These are phyloP conservation scores for Paraphaeosphaeria sporulosa DNA, from an alignment of 2,329 filamentous ascomycete species.

Conservation along the genomic window DNA sequence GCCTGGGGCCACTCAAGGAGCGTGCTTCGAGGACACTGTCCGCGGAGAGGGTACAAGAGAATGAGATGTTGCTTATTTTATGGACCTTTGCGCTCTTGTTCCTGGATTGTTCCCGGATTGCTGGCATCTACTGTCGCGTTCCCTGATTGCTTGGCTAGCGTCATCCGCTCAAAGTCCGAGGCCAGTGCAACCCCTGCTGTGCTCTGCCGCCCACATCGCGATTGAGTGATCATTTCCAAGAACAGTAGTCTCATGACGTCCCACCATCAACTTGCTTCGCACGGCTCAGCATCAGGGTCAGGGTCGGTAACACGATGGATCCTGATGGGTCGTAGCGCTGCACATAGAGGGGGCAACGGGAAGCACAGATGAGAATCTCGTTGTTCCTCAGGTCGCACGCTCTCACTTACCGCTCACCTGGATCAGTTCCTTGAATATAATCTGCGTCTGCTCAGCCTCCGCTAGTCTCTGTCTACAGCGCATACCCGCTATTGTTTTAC, in stretches of 20 bases:
- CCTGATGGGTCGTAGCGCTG: neutral
- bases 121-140: slow-evolving; percentile 9
- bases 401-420: slow-evolving; percentile 10
- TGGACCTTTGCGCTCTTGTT: neutral
- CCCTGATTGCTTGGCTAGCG: slow-evolving; percentile 20
- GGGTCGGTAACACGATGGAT: slow-evolving; percentile 7
- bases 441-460: slow-evolving; percentile 16
- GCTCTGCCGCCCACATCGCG: slow-evolving; percentile 26
- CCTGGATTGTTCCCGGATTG: slow-evolving; percentile 1
- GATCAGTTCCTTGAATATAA: neutral
- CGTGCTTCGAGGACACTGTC: neutral
- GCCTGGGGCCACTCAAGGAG: neutral
- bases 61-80: neutral
- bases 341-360: neutral
- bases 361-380: neutral
- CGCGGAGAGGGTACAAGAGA: neutral
- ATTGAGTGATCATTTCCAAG: slow-evolving; percentile 40
- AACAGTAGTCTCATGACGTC: slow-evolving; percentile 42
- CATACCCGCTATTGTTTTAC: slow-evolving; percentile 17
- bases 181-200: slow-evolving; percentile 30
- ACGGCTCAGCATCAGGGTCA: slow-evolving; percentile 17
- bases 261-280: slow-evolving; percentile 13
- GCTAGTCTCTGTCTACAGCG: slow-evolving; percentile 18
- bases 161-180: slow-evolving; percentile 24
- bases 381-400: slow-evolving; percentile 4